Evolutionary conservation across 768 basidiomycete species (phyloP).

Genomic region (Leucosporidium yakuticum): DNA sequence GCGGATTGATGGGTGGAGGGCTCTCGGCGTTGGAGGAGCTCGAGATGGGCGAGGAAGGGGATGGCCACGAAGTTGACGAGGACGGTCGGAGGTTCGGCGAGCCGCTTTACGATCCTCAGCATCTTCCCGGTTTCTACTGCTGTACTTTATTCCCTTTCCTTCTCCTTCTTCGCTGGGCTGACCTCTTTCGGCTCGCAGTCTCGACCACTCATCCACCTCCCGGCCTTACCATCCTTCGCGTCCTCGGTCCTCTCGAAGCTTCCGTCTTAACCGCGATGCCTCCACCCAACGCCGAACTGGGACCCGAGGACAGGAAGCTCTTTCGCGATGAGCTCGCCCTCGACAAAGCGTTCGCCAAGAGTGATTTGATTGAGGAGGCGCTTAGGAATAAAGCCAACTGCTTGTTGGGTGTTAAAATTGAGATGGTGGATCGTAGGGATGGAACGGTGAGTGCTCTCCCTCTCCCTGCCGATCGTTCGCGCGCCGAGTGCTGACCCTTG

Average conservation of each 20-base stretch:
- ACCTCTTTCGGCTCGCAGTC: background rate
- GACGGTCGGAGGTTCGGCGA: background rate
- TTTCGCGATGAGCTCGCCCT: no score
- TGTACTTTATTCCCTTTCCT: background rate
- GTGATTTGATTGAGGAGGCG: no score
- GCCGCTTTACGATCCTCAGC: background rate
- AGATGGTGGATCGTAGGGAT: no score
- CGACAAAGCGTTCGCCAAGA: no score
- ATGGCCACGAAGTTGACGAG: background rate
- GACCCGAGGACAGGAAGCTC: background rate
- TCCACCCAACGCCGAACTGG: background rate
- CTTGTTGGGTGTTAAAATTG: no score
- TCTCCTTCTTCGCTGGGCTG: background rate
- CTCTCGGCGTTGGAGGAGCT: background rate
- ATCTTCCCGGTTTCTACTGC: background rate
- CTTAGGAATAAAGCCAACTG: no score
- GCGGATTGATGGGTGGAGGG: background rate
- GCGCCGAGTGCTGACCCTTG: no score
- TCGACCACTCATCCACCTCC: background rate
- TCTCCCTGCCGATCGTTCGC: no score
- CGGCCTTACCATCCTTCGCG: background rate
- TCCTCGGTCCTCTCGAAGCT: background rate
- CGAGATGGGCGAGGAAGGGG: background rate
- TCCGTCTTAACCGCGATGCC: background rate
- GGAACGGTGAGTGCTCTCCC: no score